A percentile compares a stretch with the other conserved stretches of the same genome.
Evolutionary conservation across 2,329 filamentous ascomycete genomes (phyloP).

Genomic region (Aspergillus neotritici): DNA sequence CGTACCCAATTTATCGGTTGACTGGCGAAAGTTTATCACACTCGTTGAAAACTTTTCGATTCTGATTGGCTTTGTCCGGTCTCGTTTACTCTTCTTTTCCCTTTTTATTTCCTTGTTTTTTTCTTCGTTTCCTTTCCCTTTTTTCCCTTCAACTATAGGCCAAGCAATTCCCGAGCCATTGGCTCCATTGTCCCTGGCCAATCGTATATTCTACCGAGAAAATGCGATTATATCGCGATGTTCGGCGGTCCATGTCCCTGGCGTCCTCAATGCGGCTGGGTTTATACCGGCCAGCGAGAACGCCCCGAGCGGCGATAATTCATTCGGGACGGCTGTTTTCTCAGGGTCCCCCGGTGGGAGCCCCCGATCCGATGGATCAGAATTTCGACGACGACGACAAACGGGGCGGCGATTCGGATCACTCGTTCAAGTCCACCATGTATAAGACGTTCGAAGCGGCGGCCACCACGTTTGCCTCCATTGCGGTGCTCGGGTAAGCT

Average conservation of each 20-base stretch:
- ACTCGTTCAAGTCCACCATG: slow-evolving; percentile 34
- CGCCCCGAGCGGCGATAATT: slow-evolving; percentile 8
- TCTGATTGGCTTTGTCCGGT: too few species aligned
- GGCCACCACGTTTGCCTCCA: slow-evolving; percentile 69
- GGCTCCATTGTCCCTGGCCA: not conserved
- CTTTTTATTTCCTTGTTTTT: not conserved
- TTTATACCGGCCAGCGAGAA: slow-evolving; percentile 12
- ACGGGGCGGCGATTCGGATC: slow-evolving; percentile 25
- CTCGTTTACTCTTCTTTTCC: not conserved
- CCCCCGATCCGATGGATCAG: slow-evolving; percentile 26
- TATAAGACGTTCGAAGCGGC: slow-evolving; percentile 68
- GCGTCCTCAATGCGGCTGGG: slow-evolving; percentile 15
- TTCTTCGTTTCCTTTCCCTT: slow-evolving; percentile 1
- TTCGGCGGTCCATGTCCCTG: slow-evolving; percentile 18
- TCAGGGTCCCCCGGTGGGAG: slow-evolving; percentile 17
- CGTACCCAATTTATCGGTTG: too few species aligned
- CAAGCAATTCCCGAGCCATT: not conserved
- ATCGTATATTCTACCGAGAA: slow-evolving; percentile 1
- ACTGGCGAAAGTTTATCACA: too few species aligned
- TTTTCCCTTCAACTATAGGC: not conserved
- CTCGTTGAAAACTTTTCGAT: too few species aligned
- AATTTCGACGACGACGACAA: slow-evolving; percentile 25
- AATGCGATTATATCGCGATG: slow-evolving; percentile 23
- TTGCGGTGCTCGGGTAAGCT: slow-evolving; percentile 59
- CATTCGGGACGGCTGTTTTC: slow-evolving; percentile 21